A percentile compares a stretch with the other conserved stretches of the same genome.
Conservation (phyloP, 108 stramenopile species). For the Stephanodiscus minutulus region DNA sequence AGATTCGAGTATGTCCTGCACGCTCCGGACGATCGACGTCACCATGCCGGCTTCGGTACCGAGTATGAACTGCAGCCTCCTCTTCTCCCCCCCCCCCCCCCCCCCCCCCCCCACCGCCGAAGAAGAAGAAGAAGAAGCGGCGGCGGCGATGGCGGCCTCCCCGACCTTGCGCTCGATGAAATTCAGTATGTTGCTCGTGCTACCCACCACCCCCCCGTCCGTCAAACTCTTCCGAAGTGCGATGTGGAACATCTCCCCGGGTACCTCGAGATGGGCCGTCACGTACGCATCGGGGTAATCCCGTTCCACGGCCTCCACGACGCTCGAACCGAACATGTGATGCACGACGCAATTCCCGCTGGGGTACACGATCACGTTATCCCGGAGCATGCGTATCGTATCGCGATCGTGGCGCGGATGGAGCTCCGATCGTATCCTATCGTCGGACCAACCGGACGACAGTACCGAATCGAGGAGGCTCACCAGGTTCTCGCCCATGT, state of each 20-base stretch:
- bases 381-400: slow-evolving; percentile 55
- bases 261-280: slow-evolving; percentile 95
- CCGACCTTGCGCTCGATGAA: slow-evolving; percentile 89
- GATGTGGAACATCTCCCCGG: slow-evolving; percentile 97
- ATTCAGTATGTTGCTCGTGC: slow-evolving; percentile 90
- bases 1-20: slow-evolving; percentile 80
- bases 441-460: slow-evolving; percentile 63
- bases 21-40: slow-evolving; percentile 87
- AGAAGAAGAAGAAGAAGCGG: no score
- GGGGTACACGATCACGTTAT: slow-evolving; percentile 77
- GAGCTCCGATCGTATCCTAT: slow-evolving; percentile 59
- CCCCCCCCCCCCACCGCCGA: slow-evolving; percentile 1
- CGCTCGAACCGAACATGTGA: slow-evolving; percentile 92
- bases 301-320: slow-evolving; percentile 68
- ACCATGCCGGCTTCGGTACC: slow-evolving; percentile 96
- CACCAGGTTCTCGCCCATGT: slow-evolving; percentile 94
- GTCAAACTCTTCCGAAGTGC: slow-evolving; percentile 83
- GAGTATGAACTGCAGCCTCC: slow-evolving; percentile 82
- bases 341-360: slow-evolving; percentile 94
- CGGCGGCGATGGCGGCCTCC: slow-evolving; percentile 53
- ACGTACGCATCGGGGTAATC: slow-evolving; percentile 83
- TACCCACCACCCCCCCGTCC: slow-evolving; percentile 88
- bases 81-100: slow-evolving; percentile 5
- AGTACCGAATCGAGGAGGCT: slow-evolving; percentile 66
- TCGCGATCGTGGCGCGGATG: slow-evolving; percentile 68